Conservation (phyloP, 768 basidiomycete genomes). For the Boletus fagicola region DNA sequence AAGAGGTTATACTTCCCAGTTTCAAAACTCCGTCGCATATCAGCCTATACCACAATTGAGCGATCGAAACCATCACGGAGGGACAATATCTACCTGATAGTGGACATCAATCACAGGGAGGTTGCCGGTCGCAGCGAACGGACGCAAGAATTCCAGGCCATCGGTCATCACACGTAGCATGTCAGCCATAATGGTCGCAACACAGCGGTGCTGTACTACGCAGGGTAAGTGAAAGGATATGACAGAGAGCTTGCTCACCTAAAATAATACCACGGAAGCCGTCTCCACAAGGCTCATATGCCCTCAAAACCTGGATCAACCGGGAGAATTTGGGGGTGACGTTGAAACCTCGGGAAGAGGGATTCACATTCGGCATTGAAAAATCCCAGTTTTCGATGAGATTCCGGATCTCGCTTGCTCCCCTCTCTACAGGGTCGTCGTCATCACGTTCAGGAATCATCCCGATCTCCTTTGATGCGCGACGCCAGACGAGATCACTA, state of each 20-base stretch:
- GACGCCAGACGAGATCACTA: constrained; percentile 68
- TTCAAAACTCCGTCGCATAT: constrained; percentile 49
- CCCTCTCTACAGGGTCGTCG: constrained; percentile 30
- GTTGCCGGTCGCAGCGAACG: constrained; percentile 45
- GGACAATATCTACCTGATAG: constrained; percentile 32
- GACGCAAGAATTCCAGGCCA: constrained; percentile 52
- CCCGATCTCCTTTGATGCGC: constrained; percentile 40
- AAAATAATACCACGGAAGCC: constrained; percentile 67
- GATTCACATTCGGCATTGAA: constrained; percentile 59
- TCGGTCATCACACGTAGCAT: constrained; percentile 55
- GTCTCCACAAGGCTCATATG: constrained; percentile 52
- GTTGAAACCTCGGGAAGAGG: constrained; percentile 59
- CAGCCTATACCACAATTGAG: constrained; percentile 36
- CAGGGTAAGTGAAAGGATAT: constrained; percentile 35
- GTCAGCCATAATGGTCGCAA: constrained; percentile 59
- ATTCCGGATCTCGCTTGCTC: constrained; percentile 31
- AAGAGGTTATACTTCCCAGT: constrained; percentile 62
- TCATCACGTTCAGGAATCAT: constrained; percentile 36
- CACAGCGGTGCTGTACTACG: constrained; percentile 51
- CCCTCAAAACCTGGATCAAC: constrained; percentile 57
- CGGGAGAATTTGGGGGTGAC: constrained; percentile 65
- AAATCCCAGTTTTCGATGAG: constrained; percentile 61
- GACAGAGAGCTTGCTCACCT: constrained; percentile 40
- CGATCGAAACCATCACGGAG: not conserved
- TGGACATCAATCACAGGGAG: constrained; percentile 32